Conservation (phyloP, 495 filamentous ascomycete species). For the Penicillium manginii region DNA sequence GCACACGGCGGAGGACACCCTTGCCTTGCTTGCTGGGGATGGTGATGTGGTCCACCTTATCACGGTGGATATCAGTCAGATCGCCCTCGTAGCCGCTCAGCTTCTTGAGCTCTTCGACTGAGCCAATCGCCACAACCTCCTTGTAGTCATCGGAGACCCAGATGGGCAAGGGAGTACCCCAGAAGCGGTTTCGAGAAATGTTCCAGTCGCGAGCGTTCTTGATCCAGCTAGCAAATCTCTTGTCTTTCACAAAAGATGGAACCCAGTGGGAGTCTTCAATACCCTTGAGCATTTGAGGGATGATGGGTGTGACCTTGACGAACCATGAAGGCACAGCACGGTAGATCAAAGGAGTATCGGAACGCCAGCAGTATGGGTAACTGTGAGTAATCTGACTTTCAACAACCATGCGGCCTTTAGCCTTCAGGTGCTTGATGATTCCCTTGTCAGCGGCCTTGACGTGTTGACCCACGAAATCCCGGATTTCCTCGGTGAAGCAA, state of each 20-base stretch:
- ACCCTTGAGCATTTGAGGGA: constrained; percentile 87
- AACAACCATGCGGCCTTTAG: constrained; percentile 76
- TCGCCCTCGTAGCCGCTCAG: constrained; percentile 85
- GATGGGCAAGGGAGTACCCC: constrained; percentile 89
- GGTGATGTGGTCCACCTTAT: constrained; percentile 94
- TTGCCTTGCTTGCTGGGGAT: constrained; percentile 93
- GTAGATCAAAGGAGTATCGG: constrained; percentile 94
- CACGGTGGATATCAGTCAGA: constrained; percentile 87
- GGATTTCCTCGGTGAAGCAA: constrained; percentile 76
- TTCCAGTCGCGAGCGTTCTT: constrained; percentile 97
- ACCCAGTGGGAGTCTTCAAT: constrained; percentile 96
- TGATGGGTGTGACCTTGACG: constrained; percentile 80
- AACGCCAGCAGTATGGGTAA: constrained; percentile 95
- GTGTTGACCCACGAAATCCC: constrained; percentile 84
- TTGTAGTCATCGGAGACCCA: constrained; percentile 90
- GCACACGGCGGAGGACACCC: constrained; percentile 76
- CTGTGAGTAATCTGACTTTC: constrained; percentile 92
- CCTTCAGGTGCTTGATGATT: constrained; percentile 91
- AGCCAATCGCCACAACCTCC: constrained; percentile 87
- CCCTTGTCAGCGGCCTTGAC: constrained; percentile 94
- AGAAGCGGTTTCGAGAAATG: constrained; percentile 92
- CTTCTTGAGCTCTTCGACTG: constrained; percentile 81
- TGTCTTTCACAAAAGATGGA: constrained; percentile 88
- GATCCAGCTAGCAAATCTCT: constrained; percentile 85
- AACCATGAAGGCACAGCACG: constrained; percentile 96